Percentiles rank a stretch among this genome's conserved stretches.
Evolutionary conservation across 2,329 filamentous ascomycete species (phyloP).

Genomic region (Nannizziopsis arthrosporioides): DNA sequence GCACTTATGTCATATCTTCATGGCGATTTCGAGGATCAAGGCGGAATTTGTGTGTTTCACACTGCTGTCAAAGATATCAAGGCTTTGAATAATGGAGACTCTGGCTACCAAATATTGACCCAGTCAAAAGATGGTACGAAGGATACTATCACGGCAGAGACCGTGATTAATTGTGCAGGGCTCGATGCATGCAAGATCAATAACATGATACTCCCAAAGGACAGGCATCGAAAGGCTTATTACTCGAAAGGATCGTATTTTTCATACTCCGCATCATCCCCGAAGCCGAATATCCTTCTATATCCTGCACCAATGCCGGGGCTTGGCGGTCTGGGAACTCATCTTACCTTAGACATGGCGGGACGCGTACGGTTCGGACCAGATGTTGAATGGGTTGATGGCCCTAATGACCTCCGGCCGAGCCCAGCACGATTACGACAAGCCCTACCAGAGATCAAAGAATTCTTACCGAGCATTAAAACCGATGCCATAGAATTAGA

Average conservation of each 20-base stretch:
- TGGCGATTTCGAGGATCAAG: conserved; percentile 62
- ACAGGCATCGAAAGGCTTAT: conserved; percentile 49
- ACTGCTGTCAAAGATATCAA: conserved; percentile 53
- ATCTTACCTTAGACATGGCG: conserved; percentile 78
- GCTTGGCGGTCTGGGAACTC: conserved; percentile 79
- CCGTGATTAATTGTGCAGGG: conserved; percentile 75
- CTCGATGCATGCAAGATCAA: conserved; percentile 63
- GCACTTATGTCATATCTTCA: conserved; percentile 69
- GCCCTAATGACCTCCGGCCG: conserved; percentile 57
- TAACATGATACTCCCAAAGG: conserved; percentile 59
- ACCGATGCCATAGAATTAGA: conserved; percentile 57
- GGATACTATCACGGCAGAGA: conserved; percentile 57
- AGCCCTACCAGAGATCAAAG: conserved; percentile 62
- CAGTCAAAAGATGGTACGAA: conserved; percentile 31
- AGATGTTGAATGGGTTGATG: conserved; percentile 84
- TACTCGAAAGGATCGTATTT: conserved; percentile 97
- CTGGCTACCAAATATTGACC: conserved; percentile 60
- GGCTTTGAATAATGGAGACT: conserved; percentile 43
- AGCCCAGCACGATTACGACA: conserved; percentile 50
- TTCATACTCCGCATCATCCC: conserved; percentile 57
- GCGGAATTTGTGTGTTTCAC: conserved; percentile 61
- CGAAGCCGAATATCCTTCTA: conserved; percentile 59
- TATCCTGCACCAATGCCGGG: conserved; percentile 81
- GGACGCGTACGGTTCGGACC: conserved; percentile 84
- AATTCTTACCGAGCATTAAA: conserved; percentile 67